phyloP scores from a whole-genome alignment of 2,329 filamentous ascomycete species.

The Colletotrichum cereale region DNA sequence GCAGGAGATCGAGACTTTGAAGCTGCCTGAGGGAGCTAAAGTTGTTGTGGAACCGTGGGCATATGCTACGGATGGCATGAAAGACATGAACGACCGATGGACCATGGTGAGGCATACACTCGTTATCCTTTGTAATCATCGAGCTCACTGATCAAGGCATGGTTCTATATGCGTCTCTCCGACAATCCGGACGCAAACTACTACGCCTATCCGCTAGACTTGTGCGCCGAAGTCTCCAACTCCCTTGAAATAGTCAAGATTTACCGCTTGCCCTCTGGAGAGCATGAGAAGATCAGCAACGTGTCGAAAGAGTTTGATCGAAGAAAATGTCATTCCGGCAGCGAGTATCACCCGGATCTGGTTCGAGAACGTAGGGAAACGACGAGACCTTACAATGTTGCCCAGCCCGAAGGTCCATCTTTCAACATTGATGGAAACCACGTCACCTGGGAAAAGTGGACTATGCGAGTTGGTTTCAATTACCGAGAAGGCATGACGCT shows the following conservation, averaged over 20 bases:
- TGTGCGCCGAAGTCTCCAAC: slow-evolving; percentile 65
- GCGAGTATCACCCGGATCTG: slow-evolving; percentile 50
- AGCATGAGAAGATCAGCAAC: slow-evolving; percentile 53
- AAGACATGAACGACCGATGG: slow-evolving; percentile 61
- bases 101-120: slow-evolving; percentile 57
- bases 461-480: slow-evolving; percentile 77
- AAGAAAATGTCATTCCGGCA: slow-evolving; percentile 53
- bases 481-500: slow-evolving; percentile 76
- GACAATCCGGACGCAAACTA: slow-evolving; percentile 64
- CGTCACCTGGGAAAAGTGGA: slow-evolving; percentile 74
- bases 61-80: slow-evolving; percentile 66
- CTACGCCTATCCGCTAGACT: slow-evolving; percentile 68
- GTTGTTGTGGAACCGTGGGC: slow-evolving; percentile 68
- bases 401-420: slow-evolving; percentile 53
- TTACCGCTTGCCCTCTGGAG: slow-evolving; percentile 59
- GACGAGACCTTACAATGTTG: slow-evolving; percentile 54
- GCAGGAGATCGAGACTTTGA: slow-evolving; percentile 54
- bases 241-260: slow-evolving; percentile 63
- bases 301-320: slow-evolving; percentile 53
- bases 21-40: slow-evolving; percentile 57
- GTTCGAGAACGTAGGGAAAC: slow-evolving; percentile 44
- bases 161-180: slow-evolving; percentile 46
- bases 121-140: too few relatives aligned
- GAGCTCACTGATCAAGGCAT: slow-evolving; percentile 13
- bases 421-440: slow-evolving; percentile 59